Percentiles rank a stretch among this genome's conserved stretches.
Conservation (phyloP, 2,329 filamentous ascomycete species). For the Diaporthe capsici region DNA sequence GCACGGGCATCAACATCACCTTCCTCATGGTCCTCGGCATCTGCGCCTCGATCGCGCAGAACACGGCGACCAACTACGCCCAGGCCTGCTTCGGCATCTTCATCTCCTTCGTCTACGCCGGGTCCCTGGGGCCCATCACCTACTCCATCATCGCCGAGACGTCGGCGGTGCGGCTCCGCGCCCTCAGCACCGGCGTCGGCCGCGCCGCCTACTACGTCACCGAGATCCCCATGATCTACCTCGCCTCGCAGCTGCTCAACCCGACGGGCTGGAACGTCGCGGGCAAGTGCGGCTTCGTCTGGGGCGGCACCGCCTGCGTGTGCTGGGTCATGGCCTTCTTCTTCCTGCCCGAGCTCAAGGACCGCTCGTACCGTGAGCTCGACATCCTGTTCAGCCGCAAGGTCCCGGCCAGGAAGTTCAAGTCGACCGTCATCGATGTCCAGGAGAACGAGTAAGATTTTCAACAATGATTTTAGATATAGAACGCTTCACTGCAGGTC, state of each 20-base stretch:
- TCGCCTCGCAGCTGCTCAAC: slow-evolving; percentile 73
- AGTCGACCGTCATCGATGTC: slow-evolving; percentile 58
- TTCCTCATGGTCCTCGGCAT: slow-evolving; percentile 73
- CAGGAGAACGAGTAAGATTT: slow-evolving; percentile 55
- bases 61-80: slow-evolving; percentile 61
- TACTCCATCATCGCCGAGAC: slow-evolving; percentile 79
- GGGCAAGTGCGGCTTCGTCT: slow-evolving; percentile 64
- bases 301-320: slow-evolving; percentile 58
- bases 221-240: slow-evolving; percentile 77
- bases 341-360: slow-evolving; percentile 60
- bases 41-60: slow-evolving; percentile 64
- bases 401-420: slow-evolving; percentile 59
- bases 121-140: slow-evolving; percentile 74
- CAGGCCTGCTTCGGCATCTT: slow-evolving; percentile 75
- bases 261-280: slow-evolving; percentile 58
- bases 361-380: slow-evolving; percentile 59
- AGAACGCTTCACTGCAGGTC: too few relatives aligned
- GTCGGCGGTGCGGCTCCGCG: slow-evolving; percentile 73
- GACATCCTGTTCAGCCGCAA: slow-evolving; percentile 61
- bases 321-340: slow-evolving; percentile 59
- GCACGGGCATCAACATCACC: slow-evolving; percentile 65
- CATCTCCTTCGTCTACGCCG: slow-evolving; percentile 74
- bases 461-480: neutral
- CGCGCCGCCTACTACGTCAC: slow-evolving; percentile 74
- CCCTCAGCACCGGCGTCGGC: slow-evolving; percentile 76